These are phyloP conservation scores for Crithidia sp. DNA, from an alignment of 208 protist species.

Conservation along the genomic window DNA sequence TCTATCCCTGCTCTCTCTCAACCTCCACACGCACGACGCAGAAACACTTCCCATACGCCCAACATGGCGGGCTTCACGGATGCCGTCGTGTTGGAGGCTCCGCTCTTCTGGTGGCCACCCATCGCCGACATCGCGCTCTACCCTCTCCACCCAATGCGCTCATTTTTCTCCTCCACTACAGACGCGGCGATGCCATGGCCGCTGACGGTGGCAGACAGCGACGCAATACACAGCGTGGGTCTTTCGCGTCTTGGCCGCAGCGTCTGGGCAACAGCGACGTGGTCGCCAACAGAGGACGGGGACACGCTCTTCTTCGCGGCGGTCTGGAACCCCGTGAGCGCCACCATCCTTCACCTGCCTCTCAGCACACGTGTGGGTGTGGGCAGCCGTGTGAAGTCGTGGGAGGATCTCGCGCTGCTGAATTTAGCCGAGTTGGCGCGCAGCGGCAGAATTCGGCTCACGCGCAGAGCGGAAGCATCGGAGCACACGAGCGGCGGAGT, in stretches of 20 bases:
- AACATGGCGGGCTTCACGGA: slow-evolving; percentile 55
- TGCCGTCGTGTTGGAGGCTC: slow-evolving; percentile 53
- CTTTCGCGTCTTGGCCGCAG: slow-evolving; percentile 70
- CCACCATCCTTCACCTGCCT: slow-evolving; percentile 18
- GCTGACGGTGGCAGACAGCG: background rate
- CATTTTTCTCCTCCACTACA: slow-evolving; percentile 58
- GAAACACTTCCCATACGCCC: background rate
- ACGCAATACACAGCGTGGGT: slow-evolving; percentile 14
- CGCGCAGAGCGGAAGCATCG: slow-evolving; percentile 10
- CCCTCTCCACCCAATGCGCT: slow-evolving; percentile 42
- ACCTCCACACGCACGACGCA: too few relatives aligned
- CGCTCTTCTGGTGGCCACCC: slow-evolving; percentile 75
- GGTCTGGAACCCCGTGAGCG: slow-evolving; percentile 53
- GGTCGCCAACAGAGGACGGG: slow-evolving; percentile 16
- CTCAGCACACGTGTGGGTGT: slow-evolving; percentile 20
- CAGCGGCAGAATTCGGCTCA: slow-evolving; percentile 23
- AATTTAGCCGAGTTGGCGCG: slow-evolving; percentile 14
- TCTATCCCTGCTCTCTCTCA: too few relatives aligned
- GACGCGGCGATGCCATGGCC: slow-evolving; percentile 31
- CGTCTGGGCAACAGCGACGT: slow-evolving; percentile 54
- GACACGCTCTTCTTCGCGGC: slow-evolving; percentile 18
- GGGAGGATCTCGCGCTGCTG: slow-evolving; percentile 7
- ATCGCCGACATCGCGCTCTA: slow-evolving; percentile 42
- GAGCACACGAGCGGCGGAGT: too few relatives aligned
- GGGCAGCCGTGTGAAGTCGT: slow-evolving; percentile 8